These are phyloP conservation scores for Entomortierella beljakovae DNA, from an alignment of 192 early-diverging fungal genomes.

Conservation along the genomic window DNA sequence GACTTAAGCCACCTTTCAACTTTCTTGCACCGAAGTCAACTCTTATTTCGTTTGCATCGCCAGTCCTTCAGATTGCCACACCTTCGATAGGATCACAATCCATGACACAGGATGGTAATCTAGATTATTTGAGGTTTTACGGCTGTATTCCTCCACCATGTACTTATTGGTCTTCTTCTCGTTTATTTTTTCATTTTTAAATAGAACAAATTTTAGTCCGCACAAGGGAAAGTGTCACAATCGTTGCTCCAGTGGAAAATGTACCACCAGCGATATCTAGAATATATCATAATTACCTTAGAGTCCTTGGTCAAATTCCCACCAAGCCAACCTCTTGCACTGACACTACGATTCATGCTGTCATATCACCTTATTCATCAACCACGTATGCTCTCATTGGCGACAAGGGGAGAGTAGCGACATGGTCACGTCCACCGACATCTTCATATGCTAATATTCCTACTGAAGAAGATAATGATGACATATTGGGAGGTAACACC, in stretches of 20 bases:
- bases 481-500: not conserved
- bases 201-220: constrained; percentile 40
- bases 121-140: too few relatives aligned
- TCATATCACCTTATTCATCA: constrained; percentile 25
- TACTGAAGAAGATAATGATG: not conserved
- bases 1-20: constrained; percentile 14
- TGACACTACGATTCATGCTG: constrained; percentile 23
- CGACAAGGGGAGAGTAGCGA: constrained; percentile 13
- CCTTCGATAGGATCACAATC: not conserved
- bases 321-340: constrained; percentile 1
- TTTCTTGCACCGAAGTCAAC: constrained; percentile 11
- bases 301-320: constrained; percentile 5
- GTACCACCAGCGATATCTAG: constrained; percentile 15
- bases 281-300: constrained; percentile 8
- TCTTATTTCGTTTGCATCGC: constrained; percentile 13
- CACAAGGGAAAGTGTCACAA: constrained; percentile 13
- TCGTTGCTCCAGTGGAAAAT: constrained; percentile 1
- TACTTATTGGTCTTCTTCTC: not conserved
- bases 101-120: constrained; percentile 7
- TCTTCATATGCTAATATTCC: not conserved
- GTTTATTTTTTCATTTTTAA: not conserved
- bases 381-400: constrained; percentile 29
- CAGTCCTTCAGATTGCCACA: constrained; percentile 23
- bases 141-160: too few relatives aligned
- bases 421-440: constrained; percentile 11